Evolutionary conservation across 2,329 filamentous ascomycete species (phyloP), one percentile per base, ranked within the genome.

Genomic region (Aspergillus alliaceus): DNA sequence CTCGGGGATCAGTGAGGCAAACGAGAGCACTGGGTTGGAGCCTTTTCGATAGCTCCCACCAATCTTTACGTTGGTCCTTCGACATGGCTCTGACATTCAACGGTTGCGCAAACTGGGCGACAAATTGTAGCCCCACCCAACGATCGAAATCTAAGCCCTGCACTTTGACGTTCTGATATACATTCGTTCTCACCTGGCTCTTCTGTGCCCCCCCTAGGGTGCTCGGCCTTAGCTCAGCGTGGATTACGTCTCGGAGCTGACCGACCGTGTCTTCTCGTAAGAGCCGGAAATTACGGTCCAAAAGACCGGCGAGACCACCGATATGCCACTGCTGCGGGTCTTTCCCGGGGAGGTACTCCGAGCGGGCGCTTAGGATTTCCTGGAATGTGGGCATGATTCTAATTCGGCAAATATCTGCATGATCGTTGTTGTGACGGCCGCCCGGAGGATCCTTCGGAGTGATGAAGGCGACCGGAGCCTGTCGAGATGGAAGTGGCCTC

Each of bases 221-320:
- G 15, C 48, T 48, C 48, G 48, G 54, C 32, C 18, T 18, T 24
- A 42, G 15, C 15, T 25, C 51, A 72, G 52, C 75, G 80, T 29
- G 44, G 9, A 75, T 68, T n/a, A 66, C 62, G 60, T 73, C 66
- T 59, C 72, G 54, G 46, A 73, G 57, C 40, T 67, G 65, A 42
- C 72, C 64, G 22, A 74, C 51, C 2, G 69, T 72, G 44, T 77
- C 74, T 56, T 73, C 71, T 20, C 73, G 59, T 24, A 76, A 53
- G 1, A 75, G 66, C n/a, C 73, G 69, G 59, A 76, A 76, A 35
- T 74, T 70, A 9, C 67, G 63, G 56, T 76, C 74, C 47, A 74
- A 47, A 7, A 72, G 65, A 25, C 71, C 65, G 1, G 54, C 56
- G 8, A 70, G 54, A 1, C 70, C 71, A 20, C 50, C 42, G 2